phyloP scores from a whole-genome alignment of 495 filamentous ascomycete genomes.

The Penicillium chermesinum region DNA sequence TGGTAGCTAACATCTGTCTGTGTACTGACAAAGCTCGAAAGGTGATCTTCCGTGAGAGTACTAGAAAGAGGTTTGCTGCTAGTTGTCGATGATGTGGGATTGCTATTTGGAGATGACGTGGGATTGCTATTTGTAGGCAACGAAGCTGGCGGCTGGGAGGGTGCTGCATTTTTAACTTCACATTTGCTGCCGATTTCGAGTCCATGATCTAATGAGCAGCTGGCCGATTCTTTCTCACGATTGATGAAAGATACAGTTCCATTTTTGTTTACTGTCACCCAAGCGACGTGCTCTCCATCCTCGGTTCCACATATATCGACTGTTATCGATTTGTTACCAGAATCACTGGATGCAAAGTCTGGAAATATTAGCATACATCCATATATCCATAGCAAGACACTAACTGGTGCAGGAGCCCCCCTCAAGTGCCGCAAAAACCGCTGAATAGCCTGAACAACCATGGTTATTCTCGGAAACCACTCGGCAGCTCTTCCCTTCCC shows the following conservation, averaged over 20 bases:
- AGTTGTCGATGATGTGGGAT: no score
- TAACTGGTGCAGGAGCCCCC: neutral
- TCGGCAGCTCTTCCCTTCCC: neutral
- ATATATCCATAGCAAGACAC: neutral
- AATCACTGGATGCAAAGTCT: no score
- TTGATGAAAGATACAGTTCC: neutral
- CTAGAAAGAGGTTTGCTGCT: no score
- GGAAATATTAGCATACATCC: no score
- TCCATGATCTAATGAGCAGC: neutral
- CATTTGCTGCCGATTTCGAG: neutral
- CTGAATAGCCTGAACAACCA: slow-evolving; percentile 1
- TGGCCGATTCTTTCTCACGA: neutral
- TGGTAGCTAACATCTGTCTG: no score
- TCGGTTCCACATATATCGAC: slow-evolving; percentile 1
- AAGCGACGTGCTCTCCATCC: neutral
- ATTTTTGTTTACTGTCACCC: slow-evolving; percentile 1
- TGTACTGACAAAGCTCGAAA: no score
- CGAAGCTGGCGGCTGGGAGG: no score
- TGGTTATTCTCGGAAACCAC: neutral
- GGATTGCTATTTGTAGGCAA: no score
- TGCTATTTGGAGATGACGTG: no score
- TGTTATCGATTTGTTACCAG: neutral
- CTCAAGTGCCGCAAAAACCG: neutral
- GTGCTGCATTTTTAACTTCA: no score
- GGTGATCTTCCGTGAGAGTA: no score